phyloP scores from a whole-genome alignment of 2,329 filamentous ascomycete genomes.

The Ampelomyces quisqualis region DNA sequence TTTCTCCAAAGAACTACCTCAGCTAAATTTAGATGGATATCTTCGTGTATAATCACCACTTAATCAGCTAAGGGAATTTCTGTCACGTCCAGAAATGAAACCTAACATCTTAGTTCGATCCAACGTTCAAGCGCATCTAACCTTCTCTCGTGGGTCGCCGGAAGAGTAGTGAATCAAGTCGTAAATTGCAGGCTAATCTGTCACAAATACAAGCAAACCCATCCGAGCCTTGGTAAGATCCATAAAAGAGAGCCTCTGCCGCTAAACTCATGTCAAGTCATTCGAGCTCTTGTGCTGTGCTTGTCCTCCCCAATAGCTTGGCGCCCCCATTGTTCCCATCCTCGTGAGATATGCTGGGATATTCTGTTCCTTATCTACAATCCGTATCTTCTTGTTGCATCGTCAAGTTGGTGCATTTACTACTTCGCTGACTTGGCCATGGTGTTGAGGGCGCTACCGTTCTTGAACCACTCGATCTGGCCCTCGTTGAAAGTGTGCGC shows the following conservation, averaged over 20 bases:
- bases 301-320: conserved; percentile 20
- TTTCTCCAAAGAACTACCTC: no score
- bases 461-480: conserved; percentile 99
- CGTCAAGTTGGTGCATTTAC: conserved; percentile 16
- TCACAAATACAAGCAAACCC: conserved; percentile 42
- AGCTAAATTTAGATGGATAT: no score
- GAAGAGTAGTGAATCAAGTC: conserved; percentile 26
- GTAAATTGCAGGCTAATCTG: conserved; percentile 44
- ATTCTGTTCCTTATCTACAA: conserved; percentile 38
- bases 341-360: conserved; percentile 24
- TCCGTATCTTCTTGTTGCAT: conserved; percentile 26
- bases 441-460: conserved; percentile 94
- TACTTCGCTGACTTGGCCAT: conserved; percentile 74
- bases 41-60: no score
- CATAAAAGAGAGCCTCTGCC: conserved; percentile 31
- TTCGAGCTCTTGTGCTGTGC: conserved; percentile 20
- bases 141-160: no score
- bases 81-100: no score
- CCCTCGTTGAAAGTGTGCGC: conserved; percentile 97
- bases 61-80: no score
- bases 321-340: conserved; percentile 12
- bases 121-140: no score
- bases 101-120: no score
- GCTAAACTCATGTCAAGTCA: conserved; percentile 17
- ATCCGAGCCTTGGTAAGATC: conserved; percentile 31